Evolutionary conservation across 2,329 filamentous ascomycete genomes (phyloP).

Genomic region (Calycina marina): DNA sequence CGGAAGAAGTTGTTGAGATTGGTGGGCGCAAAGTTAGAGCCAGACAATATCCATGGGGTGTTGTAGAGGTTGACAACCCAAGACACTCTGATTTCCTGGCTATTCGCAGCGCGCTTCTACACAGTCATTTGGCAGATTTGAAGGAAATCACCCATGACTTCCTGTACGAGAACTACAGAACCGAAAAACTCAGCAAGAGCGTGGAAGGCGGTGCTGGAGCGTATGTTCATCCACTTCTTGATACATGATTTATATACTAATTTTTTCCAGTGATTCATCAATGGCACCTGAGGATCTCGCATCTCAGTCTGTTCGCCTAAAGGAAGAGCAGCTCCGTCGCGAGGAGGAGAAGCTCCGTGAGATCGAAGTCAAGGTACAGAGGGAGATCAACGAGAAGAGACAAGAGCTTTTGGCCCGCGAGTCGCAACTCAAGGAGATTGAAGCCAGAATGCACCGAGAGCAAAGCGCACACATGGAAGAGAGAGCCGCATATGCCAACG

Average conservation of each 20-base stretch:
- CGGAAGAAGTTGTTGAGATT: slow-evolving; percentile 89
- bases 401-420: slow-evolving; percentile 95
- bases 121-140: slow-evolving; percentile 93
- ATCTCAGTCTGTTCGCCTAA: slow-evolving; percentile 92
- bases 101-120: slow-evolving; percentile 87
- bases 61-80: slow-evolving; percentile 98
- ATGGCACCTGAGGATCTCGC: slow-evolving; percentile 98
- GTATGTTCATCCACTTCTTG: slow-evolving; percentile 41
- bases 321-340: slow-evolving; percentile 97
- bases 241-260: slow-evolving; percentile 22
- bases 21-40: slow-evolving; percentile 84
- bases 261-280: slow-evolving; percentile 50
- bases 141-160: slow-evolving; percentile 99
- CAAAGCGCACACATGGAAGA: slow-evolving; percentile 35
- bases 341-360: slow-evolving; percentile 99
- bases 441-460: slow-evolving; percentile 91
- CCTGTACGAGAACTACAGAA: slow-evolving; percentile 99
- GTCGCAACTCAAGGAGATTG: slow-evolving; percentile 96
- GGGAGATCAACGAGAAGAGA: slow-evolving; percentile 99
- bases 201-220: slow-evolving; percentile 79
- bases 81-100: slow-evolving; percentile 97
- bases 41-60: slow-evolving; percentile 96
- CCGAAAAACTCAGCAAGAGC: slow-evolving; percentile 99
- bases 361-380: slow-evolving; percentile 98
- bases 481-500: slow-evolving; percentile 14